Conservation (phyloP, 805 yeast species). For the Spathaspora passalidarum region DNA sequence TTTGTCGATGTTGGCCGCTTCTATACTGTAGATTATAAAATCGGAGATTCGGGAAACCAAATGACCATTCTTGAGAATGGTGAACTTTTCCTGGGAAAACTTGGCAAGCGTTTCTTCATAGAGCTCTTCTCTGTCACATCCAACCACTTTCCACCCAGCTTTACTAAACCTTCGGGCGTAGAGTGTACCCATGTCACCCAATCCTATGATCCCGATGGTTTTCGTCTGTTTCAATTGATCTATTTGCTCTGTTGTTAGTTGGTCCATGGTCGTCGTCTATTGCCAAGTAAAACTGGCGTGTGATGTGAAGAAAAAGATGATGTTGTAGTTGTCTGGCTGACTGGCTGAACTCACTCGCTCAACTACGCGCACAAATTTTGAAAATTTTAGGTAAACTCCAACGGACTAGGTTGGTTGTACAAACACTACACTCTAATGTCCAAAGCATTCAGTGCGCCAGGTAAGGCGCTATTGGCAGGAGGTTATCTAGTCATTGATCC, state of each 20-base stretch:
- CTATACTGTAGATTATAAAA: slow-evolving; percentile 85
- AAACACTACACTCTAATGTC: too few relatives aligned
- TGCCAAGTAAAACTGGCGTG: not conserved
- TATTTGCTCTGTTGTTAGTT: slow-evolving; percentile 9
- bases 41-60: slow-evolving; percentile 78
- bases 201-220: slow-evolving; percentile 85
- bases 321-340: too few relatives aligned
- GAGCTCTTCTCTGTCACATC: slow-evolving; percentile 76
- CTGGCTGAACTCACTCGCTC: too few relatives aligned
- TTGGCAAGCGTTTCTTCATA: slow-evolving; percentile 45
- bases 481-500: slow-evolving; percentile 91
- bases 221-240: slow-evolving; percentile 31
- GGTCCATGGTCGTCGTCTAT: not conserved
- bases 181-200: slow-evolving; percentile 94
- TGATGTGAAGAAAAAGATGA: not conserved
- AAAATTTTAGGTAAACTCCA: too few relatives aligned
- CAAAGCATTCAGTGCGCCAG: slow-evolving; percentile 84
- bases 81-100: slow-evolving; percentile 43
- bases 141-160: slow-evolving; percentile 88
- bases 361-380: too few relatives aligned
- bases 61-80: slow-evolving; percentile 75
- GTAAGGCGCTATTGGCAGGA: slow-evolving; percentile 91
- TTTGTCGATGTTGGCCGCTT: slow-evolving; percentile 76
- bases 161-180: slow-evolving; percentile 75
- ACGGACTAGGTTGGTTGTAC: too few relatives aligned